phyloP scores from a whole-genome alignment of 1,139 yeast species.

The Candida sp. region DNA sequence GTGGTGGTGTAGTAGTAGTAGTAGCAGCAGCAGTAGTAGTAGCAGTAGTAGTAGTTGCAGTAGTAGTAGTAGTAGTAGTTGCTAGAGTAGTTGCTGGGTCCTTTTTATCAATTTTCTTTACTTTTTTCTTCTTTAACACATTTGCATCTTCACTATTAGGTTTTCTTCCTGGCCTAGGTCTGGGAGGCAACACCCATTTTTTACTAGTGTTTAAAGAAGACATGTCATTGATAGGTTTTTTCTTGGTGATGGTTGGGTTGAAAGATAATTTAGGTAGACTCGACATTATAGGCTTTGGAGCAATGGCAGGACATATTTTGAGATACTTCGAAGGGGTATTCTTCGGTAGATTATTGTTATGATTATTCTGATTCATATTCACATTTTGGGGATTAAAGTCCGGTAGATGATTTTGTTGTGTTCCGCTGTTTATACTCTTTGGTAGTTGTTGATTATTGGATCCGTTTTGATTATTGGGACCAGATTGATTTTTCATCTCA shows the following conservation, averaged over 20 bases:
- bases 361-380: neutral
- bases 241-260: constrained; percentile 11
- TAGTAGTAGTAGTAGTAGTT: neutral
- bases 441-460: too few relatives aligned
- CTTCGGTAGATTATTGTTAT: neutral
- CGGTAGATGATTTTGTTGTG: too few relatives aligned
- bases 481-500: neutral
- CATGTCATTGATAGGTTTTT: constrained; percentile 8
- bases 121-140: neutral
- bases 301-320: constrained; percentile 41
- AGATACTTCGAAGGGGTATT: constrained; percentile 19
- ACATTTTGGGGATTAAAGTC: too few relatives aligned
- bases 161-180: constrained; percentile 61
- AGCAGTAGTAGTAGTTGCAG: neutral
- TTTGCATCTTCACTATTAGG: constrained; percentile 24
- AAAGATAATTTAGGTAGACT: constrained; percentile 23
- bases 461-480: too few relatives aligned
- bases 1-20: constrained; percentile 10
- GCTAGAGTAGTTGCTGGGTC: neutral
- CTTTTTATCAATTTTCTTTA: neutral
- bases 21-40: neutral
- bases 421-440: too few relatives aligned
- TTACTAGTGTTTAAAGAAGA: constrained; percentile 40
- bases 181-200: constrained; percentile 63
- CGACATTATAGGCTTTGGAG: constrained; percentile 30